Evolutionary conservation across 1,284 basidiomycete species (phyloP).

Genomic region (Ustilago sp.): DNA sequence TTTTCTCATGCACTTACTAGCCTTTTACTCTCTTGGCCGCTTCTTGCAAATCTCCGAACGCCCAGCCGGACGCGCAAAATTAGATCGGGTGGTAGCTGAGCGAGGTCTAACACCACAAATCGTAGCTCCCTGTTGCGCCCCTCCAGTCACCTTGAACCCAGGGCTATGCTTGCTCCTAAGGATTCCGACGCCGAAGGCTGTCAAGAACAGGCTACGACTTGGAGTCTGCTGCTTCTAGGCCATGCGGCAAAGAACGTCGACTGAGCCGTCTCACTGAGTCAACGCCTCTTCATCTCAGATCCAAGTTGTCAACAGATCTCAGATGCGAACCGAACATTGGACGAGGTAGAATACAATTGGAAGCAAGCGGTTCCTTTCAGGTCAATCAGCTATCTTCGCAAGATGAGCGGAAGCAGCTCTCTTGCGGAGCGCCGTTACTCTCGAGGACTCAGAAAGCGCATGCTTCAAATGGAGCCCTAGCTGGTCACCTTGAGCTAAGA

Average conservation of each 20-base stretch:
- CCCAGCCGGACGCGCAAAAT: conserved; percentile 8
- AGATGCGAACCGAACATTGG: neutral
- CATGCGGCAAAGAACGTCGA: too few species aligned
- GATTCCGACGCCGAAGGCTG: neutral
- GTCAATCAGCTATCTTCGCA: neutral
- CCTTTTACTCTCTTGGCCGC: neutral
- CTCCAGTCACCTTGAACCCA: too few species aligned
- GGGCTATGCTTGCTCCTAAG: too few species aligned
- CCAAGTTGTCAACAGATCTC: neutral
- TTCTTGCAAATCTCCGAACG: conserved; percentile 3
- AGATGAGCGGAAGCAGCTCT: neutral
- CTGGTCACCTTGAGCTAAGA: neutral
- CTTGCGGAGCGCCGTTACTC: neutral
- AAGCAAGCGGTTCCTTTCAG: neutral
- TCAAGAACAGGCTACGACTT: neutral
- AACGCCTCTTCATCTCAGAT: too few species aligned
- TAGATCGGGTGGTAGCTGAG: neutral
- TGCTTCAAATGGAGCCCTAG: too few species aligned
- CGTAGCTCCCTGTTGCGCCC: neutral
- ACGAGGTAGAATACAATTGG: neutral
- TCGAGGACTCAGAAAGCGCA: too few species aligned
- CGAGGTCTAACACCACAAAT: neutral
- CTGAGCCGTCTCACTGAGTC: too few species aligned
- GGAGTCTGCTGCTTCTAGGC: too few species aligned
- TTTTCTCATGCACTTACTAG: neutral